Base-by-base conservation (phyloP, 805 yeast species). In the Zygotorulaspora chibaensis region DNA sequence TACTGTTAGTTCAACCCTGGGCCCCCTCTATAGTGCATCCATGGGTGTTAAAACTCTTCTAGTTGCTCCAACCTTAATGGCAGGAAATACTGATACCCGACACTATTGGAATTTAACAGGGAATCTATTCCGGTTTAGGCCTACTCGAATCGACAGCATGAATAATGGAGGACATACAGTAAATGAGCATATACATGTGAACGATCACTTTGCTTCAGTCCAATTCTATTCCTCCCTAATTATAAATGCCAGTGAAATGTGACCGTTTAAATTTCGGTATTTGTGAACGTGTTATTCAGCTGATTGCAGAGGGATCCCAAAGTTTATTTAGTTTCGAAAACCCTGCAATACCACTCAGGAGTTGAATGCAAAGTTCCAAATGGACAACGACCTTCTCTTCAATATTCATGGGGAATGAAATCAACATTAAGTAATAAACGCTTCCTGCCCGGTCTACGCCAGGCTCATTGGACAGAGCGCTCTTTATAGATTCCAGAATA, bases 1-100 rank as follows among this genome's bases (percentile, higher is more conserved):
- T 15, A 29, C 43, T 9, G 43, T 40, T 26, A 40, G 17, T 12
- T 28, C 35, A 9, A 23, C 36, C 36, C 36, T 40, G 13, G 35
- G 27, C 25, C 35, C 43, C 15, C 9, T 28, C 27, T 40, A 40
- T 17, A 40, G 27, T 7, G 15, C 28, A 18, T 35, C 43, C 11
- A 17, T 40, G 35, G 16, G n/a, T 40, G 35, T 29, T 27, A 30
- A 40, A 25, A 28, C 43, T 7, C 26, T 12, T 44, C 54, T 13
- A 53, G 69, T 75, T 12, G 68, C 81, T 2, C 84, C 87, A 3
- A 65, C 74, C 15, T 56, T 80, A 26, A 74, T 78, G 72, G 69
- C 82, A 2, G 86, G 81, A 15, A 81, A 80, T 58, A 81, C 87
- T 3, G 87, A 82, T 57, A 81, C 86, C 9, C 67, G 70, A 48